Evolutionary conservation across 257 asterid species (phyloP).

Genomic region (Paulownia fortunei): DNA sequence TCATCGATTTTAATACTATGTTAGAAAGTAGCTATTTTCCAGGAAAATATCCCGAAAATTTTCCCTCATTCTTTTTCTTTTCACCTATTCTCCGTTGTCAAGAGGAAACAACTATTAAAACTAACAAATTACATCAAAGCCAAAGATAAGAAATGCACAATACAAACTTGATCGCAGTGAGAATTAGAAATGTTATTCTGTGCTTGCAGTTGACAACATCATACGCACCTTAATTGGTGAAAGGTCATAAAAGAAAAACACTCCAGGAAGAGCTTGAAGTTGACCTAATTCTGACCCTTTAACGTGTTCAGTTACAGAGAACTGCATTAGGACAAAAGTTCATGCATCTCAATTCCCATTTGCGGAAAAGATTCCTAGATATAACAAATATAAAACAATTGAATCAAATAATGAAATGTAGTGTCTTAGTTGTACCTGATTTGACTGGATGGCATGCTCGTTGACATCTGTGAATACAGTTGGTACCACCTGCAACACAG

Average conservation of each 20-base stretch:
- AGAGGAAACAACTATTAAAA: too few species aligned
- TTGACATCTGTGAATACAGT: constrained; percentile 85
- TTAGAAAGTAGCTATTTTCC: too few species aligned
- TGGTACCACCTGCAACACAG: constrained; percentile 87
- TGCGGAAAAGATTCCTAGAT: neutral
- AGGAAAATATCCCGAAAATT: too few species aligned
- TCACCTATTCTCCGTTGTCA: too few species aligned
- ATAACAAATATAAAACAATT: too few species aligned
- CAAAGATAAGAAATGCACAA: too few species aligned
- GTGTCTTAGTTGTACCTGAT: constrained; percentile 63
- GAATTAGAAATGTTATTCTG: neutral
- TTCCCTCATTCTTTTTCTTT: too few species aligned
- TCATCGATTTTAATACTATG: too few species aligned
- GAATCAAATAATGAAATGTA: neutral
- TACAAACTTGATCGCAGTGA: neutral
- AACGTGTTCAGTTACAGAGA: constrained; percentile 94
- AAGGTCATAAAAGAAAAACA: constrained; percentile 88
- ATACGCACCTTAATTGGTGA: constrained; percentile 90
- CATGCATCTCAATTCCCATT: constrained; percentile 31
- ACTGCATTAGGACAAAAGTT: constrained; percentile 57
- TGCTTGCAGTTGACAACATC: neutral
- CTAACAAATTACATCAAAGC: too few species aligned
- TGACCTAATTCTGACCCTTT: constrained; percentile 74
- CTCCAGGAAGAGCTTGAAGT: constrained; percentile 87
- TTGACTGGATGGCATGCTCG: constrained; percentile 82